These are phyloP conservation scores for Fusarium sp. DNA, from an alignment of 2,329 filamentous ascomycete genomes.

Conservation along the genomic window DNA sequence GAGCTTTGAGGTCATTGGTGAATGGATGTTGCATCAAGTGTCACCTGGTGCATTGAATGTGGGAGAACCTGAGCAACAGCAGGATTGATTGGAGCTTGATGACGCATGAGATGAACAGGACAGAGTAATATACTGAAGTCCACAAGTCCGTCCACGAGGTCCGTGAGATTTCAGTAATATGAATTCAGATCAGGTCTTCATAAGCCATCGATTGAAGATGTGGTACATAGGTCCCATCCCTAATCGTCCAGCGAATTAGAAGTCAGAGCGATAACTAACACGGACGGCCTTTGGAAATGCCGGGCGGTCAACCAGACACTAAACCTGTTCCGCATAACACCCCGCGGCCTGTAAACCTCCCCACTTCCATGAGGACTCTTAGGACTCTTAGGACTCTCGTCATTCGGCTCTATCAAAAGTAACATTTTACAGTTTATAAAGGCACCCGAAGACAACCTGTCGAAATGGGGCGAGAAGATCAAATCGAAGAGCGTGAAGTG, in stretches of 20 bases:
- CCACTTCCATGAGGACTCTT: conserved; percentile 37
- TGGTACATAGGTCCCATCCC: not conserved
- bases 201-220: not conserved
- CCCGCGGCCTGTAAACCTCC: conserved; percentile 41
- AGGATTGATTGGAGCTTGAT: not conserved
- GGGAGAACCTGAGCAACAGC: not conserved
- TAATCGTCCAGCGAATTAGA: not conserved
- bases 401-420: conserved; percentile 20
- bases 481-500: conserved; percentile 94
- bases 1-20: conserved; percentile 4
- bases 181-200: not conserved
- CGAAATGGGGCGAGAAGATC: conserved; percentile 79
- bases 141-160: not conserved
- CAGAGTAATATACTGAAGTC: not conserved
- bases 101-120: not conserved
- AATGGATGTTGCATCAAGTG: not conserved
- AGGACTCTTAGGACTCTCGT: conserved; percentile 31
- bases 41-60: not conserved
- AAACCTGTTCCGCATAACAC: conserved; percentile 34
- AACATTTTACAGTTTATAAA: conserved; percentile 1
- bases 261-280: not conserved
- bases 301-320: conserved; percentile 47
- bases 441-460: not conserved
- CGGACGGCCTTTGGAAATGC: conserved; percentile 34
- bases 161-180: not conserved